Evolutionary conservation across 2,329 filamentous ascomycete species (phyloP).

Genomic region (Sclerotinia sclerotiorum): DNA sequence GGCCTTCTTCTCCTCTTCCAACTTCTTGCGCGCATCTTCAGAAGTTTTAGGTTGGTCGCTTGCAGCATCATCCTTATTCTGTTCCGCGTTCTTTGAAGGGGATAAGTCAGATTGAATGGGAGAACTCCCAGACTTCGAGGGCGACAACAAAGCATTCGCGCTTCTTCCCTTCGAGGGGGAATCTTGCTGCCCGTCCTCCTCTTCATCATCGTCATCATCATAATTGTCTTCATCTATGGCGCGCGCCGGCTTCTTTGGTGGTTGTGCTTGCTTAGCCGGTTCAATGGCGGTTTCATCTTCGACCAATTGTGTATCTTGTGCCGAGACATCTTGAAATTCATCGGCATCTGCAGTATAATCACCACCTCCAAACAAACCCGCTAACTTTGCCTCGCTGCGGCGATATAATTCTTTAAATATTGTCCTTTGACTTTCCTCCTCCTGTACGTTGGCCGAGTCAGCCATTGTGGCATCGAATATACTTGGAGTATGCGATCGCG

Average conservation of each 20-base stretch:
- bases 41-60: constrained; percentile 65
- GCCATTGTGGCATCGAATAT: constrained; percentile 45
- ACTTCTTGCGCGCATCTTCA: constrained; percentile 87
- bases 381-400: constrained; percentile 73
- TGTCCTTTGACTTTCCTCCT: constrained; percentile 68
- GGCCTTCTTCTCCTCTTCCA: constrained; percentile 88
- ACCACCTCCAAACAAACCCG: constrained; percentile 64
- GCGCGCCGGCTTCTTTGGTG: constrained; percentile 70
- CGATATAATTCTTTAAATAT: constrained; percentile 77
- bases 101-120: constrained; percentile 51
- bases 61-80: constrained; percentile 50
- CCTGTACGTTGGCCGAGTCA: constrained; percentile 53
- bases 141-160: constrained; percentile 58
- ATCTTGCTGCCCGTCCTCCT: constrained; percentile 55
- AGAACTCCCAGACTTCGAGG: constrained; percentile 68
- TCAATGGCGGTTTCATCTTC: constrained; percentile 52
- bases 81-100: constrained; percentile 57
- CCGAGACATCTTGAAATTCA: constrained; percentile 35
- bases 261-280: constrained; percentile 48
- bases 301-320: constrained; percentile 43
- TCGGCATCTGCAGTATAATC: constrained; percentile 35
- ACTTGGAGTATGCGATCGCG: constrained; percentile 37
- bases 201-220: constrained; percentile 76
- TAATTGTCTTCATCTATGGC: constrained; percentile 84
- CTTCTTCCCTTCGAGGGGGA: constrained; percentile 55